These are phyloP conservation scores for Panicum hallii DNA, from an alignment of 202 grass and related monocot genomes.

Conservation along the genomic window DNA sequence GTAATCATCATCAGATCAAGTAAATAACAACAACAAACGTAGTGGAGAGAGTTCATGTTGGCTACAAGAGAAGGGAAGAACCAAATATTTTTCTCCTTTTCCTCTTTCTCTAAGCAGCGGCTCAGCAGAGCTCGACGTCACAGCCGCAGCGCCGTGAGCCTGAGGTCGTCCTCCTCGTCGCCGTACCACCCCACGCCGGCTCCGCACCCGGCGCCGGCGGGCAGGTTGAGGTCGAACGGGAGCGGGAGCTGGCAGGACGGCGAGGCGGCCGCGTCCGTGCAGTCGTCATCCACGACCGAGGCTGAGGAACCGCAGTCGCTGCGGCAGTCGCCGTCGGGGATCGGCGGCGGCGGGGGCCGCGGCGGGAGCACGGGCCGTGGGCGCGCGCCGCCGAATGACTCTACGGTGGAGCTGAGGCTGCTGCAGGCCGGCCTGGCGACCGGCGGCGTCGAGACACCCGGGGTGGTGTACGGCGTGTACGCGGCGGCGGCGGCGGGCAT, in stretches of 20 bases:
- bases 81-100: constrained; percentile 67
- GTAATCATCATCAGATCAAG: constrained; percentile 51
- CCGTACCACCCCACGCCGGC: not conserved
- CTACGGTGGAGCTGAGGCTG: constrained; percentile 76
- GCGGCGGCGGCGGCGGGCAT: not conserved
- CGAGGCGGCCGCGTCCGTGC: constrained; percentile 53
- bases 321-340: constrained; percentile 59
- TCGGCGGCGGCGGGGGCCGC: constrained; percentile 30
- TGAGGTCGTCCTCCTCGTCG: constrained; percentile 53
- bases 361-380: constrained; percentile 38
- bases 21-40: constrained; percentile 45
- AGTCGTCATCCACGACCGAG: constrained; percentile 69
- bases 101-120: constrained; percentile 50
- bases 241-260: constrained; percentile 37
- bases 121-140: constrained; percentile 10
- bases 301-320: constrained; percentile 81
- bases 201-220: constrained; percentile 13
- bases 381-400: constrained; percentile 61
- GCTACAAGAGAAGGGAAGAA: constrained; percentile 71
- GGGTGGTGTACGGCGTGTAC: constrained; percentile 4
- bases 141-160: constrained; percentile 60
- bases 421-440: constrained; percentile 54
- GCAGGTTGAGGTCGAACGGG: constrained; percentile 71
- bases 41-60: constrained; percentile 3
- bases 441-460: not conserved